Conservation (phyloP, 495 filamentous ascomycete species). For the Lasiosphaeria miniovina region DNA sequence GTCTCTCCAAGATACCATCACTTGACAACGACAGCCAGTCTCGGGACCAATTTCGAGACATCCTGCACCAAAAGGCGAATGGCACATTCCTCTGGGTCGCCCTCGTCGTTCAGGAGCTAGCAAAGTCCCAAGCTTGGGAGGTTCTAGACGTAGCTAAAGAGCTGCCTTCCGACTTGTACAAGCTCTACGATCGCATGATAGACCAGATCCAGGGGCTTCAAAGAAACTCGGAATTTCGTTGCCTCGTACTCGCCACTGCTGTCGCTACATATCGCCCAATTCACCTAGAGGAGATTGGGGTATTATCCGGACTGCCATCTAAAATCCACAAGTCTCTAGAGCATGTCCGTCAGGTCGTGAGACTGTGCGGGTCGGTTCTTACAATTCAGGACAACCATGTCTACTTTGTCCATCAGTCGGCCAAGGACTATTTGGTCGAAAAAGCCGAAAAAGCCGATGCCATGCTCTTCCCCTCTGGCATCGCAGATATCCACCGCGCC, state of each 20-base stretch:
- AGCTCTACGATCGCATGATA: constrained; percentile 26
- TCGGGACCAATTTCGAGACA: not conserved
- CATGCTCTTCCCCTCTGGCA: constrained; percentile 18
- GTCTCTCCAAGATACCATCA: not conserved
- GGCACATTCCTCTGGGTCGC: not conserved
- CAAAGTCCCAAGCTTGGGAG: not conserved
- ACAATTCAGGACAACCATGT: constrained; percentile 28
- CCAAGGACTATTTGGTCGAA: constrained; percentile 35
- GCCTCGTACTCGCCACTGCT: constrained; percentile 13
- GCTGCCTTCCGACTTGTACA: constrained; percentile 15
- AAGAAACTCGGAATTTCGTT: constrained; percentile 6
- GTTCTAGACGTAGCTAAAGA: not conserved
- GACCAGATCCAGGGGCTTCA: not conserved
- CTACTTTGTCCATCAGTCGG: constrained; percentile 45
- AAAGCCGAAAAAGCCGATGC: not conserved
- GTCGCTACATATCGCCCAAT: constrained; percentile 16
- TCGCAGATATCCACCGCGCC: constrained; percentile 20
- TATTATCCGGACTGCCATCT: not conserved
- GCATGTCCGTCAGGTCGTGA: not conserved
- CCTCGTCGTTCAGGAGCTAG: not conserved
- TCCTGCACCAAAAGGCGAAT: not conserved
- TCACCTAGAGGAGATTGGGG: not conserved
- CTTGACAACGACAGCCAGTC: not conserved
- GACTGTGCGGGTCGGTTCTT: constrained; percentile 33
- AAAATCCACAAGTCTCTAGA: too few species aligned